Percentiles rank a stretch among this genome's conserved stretches.
Conservation (phyloP, 495 filamentous ascomycete species). For the Hypoxylon lienhwacheense region DNA sequence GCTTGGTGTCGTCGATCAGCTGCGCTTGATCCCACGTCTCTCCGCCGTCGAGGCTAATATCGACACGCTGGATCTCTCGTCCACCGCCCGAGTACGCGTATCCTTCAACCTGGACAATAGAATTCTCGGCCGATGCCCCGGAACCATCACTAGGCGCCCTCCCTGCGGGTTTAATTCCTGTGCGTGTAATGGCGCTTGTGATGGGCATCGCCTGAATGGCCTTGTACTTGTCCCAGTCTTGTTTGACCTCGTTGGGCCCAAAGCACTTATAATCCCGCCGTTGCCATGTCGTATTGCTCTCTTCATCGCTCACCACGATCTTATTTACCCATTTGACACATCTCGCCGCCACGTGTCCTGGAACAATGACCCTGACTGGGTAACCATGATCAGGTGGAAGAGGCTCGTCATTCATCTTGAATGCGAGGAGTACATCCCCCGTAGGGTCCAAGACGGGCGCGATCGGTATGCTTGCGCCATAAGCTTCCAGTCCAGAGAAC, state of each 20-base stretch:
- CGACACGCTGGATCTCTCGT: slow-evolving; percentile 56
- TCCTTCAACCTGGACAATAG: slow-evolving; percentile 51
- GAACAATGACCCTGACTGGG: slow-evolving; percentile 62
- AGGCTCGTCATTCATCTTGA: slow-evolving; percentile 60
- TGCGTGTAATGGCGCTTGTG: slow-evolving; percentile 53
- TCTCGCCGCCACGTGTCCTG: slow-evolving; percentile 62
- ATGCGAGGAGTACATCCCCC: slow-evolving; percentile 64
- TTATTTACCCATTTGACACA: slow-evolving; percentile 68
- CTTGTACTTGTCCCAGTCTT: slow-evolving; percentile 57
- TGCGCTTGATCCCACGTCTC: slow-evolving; percentile 56
- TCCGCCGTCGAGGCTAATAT: slow-evolving; percentile 59
- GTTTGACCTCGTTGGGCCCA: slow-evolving; percentile 58
- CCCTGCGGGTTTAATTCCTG: slow-evolving; percentile 16
- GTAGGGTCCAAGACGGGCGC: slow-evolving; percentile 54
- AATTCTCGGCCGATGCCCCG: slow-evolving; percentile 16
- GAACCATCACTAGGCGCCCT: neutral
- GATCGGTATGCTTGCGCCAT: slow-evolving; percentile 63
- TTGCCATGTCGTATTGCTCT: slow-evolving; percentile 62
- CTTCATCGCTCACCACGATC: slow-evolving; percentile 60
- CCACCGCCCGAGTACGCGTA: slow-evolving; percentile 65
- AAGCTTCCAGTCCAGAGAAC: slow-evolving; percentile 61
- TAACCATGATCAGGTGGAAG: slow-evolving; percentile 62
- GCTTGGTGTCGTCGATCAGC: slow-evolving; percentile 47
- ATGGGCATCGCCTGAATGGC: slow-evolving; percentile 65
- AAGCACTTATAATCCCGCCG: slow-evolving; percentile 65